These are phyloP conservation scores for Diaporthe sp. DNA, from an alignment of 2,329 filamentous ascomycete genomes.

Conservation along the genomic window DNA sequence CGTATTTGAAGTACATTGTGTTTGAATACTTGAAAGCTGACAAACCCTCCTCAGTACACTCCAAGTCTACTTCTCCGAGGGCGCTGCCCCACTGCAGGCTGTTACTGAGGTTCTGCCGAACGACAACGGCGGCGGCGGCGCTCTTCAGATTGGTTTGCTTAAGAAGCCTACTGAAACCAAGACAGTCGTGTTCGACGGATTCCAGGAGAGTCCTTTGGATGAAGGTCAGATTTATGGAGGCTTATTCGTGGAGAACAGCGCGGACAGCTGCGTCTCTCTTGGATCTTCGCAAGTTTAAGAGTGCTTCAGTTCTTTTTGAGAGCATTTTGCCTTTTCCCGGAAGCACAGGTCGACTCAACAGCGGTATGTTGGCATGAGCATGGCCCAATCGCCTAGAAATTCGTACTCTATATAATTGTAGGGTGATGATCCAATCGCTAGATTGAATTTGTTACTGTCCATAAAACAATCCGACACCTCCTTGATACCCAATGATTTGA, in stretches of 20 bases:
- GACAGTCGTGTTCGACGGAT: conserved; percentile 62
- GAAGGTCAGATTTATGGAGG: conserved; percentile 67
- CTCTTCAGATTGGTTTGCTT: conserved; percentile 72
- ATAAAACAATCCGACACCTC: neutral
- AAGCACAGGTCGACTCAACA: neutral
- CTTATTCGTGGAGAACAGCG: conserved; percentile 66
- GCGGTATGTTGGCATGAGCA: too few relatives aligned
- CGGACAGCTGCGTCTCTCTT: conserved; percentile 54
- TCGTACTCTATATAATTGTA: neutral
- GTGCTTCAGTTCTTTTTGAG: too few relatives aligned
- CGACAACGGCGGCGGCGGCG: conserved; percentile 68
- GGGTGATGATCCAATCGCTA: too few relatives aligned
- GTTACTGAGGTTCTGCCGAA: conserved; percentile 61
- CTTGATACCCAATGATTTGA: neutral
- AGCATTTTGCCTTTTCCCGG: too few relatives aligned
- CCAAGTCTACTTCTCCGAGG: conserved; percentile 69
- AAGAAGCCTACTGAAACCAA: conserved; percentile 68
- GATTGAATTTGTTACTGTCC: too few relatives aligned
- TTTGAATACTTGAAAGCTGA: neutral
- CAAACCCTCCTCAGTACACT: conserved; percentile 58
- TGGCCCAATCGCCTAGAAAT: too few relatives aligned
- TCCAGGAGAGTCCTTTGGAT: conserved; percentile 61
- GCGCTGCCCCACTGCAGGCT: conserved; percentile 57
- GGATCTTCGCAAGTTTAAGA: neutral
- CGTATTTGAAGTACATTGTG: neutral